Conservation (phyloP, 2,329 filamentous ascomycete genomes). For the Epichloe uncinata region DNA sequence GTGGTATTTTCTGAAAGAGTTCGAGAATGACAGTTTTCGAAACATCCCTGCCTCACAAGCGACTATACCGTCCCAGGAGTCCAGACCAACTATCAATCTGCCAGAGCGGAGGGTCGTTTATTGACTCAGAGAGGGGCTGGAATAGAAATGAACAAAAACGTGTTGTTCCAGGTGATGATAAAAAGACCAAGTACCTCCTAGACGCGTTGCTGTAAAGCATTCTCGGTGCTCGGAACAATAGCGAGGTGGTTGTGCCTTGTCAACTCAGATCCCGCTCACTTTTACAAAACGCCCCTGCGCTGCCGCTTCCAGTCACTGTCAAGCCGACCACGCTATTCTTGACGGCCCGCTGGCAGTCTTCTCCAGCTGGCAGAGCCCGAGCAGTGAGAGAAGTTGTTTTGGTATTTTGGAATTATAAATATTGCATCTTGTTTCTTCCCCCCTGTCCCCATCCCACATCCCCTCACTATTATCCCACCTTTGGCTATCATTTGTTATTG, state of each 20-base stretch:
- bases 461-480: not conserved
- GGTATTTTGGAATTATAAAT: not conserved
- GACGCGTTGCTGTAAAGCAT: not conserved
- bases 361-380: not conserved
- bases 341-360: not conserved
- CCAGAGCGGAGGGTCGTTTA: not conserved
- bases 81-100: not conserved
- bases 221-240: not conserved
- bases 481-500: not conserved
- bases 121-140: no score
- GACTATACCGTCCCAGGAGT: not conserved
- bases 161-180: not conserved
- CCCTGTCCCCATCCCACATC: not conserved
- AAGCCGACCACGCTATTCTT: not conserved
- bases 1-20: not conserved
- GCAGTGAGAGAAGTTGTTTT: not conserved
- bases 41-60: not conserved
- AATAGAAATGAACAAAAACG: no score
- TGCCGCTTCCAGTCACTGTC: not conserved
- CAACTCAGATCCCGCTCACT: not conserved
- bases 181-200: not conserved
- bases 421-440: not conserved
- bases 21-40: not conserved
- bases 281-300: not conserved
- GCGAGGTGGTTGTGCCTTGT: not conserved